phyloP scores from a whole-genome alignment of 768 basidiomycete genomes.

The Lentinula lateritia region DNA sequence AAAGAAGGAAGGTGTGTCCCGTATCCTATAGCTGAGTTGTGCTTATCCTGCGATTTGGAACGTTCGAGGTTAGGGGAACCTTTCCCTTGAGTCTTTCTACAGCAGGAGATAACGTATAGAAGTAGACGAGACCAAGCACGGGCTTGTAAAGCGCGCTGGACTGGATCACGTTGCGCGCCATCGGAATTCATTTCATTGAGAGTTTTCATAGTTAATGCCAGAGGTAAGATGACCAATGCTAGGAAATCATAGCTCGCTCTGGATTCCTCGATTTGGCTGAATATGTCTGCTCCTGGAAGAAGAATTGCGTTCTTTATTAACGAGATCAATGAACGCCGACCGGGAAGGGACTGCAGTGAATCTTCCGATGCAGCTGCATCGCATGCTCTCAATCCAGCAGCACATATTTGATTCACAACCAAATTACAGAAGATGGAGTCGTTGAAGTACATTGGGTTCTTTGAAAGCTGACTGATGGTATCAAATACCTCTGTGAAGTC shows the following conservation, averaged over 20 bases:
- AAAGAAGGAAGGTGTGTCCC: slow-evolving; percentile 32
- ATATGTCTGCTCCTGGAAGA: slow-evolving; percentile 45
- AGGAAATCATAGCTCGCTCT: slow-evolving; percentile 55
- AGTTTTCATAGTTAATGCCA: slow-evolving; percentile 50
- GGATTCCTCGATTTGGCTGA: slow-evolving; percentile 52
- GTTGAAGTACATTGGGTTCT: slow-evolving; percentile 41
- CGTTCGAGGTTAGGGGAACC: slow-evolving; percentile 25
- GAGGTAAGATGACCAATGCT: slow-evolving; percentile 58
- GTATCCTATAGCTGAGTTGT: slow-evolving; percentile 10
- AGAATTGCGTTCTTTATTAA: slow-evolving; percentile 41
- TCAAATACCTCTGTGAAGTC: slow-evolving; percentile 59
- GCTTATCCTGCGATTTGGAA: slow-evolving; percentile 40
- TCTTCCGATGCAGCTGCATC: slow-evolving; percentile 38
- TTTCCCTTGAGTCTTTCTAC: slow-evolving; percentile 27
- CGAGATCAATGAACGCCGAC: slow-evolving; percentile 32
- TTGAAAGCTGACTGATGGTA: slow-evolving; percentile 38
- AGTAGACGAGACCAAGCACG: slow-evolving; percentile 61
- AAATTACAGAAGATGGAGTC: slow-evolving; percentile 45
- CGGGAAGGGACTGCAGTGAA: slow-evolving; percentile 31
- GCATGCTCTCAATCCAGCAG: slow-evolving; percentile 41
- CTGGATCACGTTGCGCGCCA: slow-evolving; percentile 35
- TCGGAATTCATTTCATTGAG: slow-evolving; percentile 36
- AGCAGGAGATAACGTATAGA: slow-evolving; percentile 51
- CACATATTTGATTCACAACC: slow-evolving; percentile 40
- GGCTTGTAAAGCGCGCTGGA: slow-evolving; percentile 39